These are phyloP conservation scores for Globisporangium perplexum DNA, from an alignment of 352 stramenopile genomes.

Conservation along the genomic window DNA sequence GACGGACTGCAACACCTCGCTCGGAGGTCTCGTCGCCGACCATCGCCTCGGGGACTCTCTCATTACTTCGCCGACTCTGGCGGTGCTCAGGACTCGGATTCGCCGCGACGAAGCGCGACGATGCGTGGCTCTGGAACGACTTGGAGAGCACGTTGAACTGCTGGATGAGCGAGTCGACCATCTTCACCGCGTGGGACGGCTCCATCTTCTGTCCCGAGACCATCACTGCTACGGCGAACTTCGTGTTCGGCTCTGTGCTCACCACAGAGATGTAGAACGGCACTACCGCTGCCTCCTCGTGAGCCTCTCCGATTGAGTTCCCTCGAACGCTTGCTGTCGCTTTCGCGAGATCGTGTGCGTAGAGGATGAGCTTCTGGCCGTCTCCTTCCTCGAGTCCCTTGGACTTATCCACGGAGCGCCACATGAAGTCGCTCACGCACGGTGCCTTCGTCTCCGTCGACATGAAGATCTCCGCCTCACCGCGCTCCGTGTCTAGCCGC, in stretches of 20 bases:
- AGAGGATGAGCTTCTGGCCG: conserved; percentile 51
- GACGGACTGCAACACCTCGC: not conserved
- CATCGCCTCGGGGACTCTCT: no score
- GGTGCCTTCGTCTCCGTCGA: conserved; percentile 63
- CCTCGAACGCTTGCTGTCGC: conserved; percentile 3
- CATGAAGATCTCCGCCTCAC: conserved; percentile 61
- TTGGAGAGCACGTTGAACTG: conserved; percentile 58
- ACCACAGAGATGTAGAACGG: conserved; percentile 60
- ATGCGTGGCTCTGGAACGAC: conserved; percentile 18
- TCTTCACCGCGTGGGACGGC: conserved; percentile 46
- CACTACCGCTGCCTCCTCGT: conserved; percentile 8
- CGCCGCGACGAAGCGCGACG: not conserved
- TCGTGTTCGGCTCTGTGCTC: conserved; percentile 26
- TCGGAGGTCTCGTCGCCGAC: not conserved
- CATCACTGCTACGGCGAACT: conserved; percentile 52
- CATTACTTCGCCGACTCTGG: no score
- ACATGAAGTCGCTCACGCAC: conserved; percentile 67
- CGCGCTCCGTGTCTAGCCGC: conserved; percentile 34
- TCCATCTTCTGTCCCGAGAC: conserved; percentile 56
- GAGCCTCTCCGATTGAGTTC: not conserved
- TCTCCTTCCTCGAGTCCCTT: conserved; percentile 14
- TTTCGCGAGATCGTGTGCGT: conserved; percentile 40
- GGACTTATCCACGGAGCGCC: conserved; percentile 28
- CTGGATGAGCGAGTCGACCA: conserved; percentile 61
- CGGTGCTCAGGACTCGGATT: no score